Base-by-base conservation (phyloP, 305 asterid species). In the Stenogyne calaminthoides region DNA sequence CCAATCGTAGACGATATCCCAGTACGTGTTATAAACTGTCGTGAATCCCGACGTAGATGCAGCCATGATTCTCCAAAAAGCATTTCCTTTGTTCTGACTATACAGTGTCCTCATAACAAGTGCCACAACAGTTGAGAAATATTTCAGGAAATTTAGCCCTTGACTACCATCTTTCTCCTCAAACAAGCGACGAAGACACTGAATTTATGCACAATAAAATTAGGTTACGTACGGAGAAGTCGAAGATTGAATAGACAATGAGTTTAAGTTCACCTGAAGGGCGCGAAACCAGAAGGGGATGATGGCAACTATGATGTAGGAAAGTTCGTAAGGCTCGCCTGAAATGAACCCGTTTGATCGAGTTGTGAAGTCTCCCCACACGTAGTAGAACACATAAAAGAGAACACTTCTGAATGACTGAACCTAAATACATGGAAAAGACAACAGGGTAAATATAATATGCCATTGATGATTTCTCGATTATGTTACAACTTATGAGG, bases 1-100 rank as follows among this genome's bases (percentile, higher is more conserved):
- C 98, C 97, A 91, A 76, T 92, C 98, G 0, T 79, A 67, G 18
- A 92, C 90, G 6, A 92, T 75, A 73, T 92, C 98, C 98, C 98
- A 92, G 22, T 89, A 92, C 18, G 95, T 86, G 84, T 40, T 91
- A 44, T 52, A 80, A 18, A 89, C 2, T 0, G 98, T 92, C 0
- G 97, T 89, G 29, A 86, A 14, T 60, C 91, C 95, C 2, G 97
- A 91, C 9, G 85, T 87, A 8, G 89, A 80, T 9, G 82, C 69
- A 36, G 96, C 93, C 83, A 91, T 44, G 65, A 87, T 46, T 74
- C 0, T 81, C 96, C 84, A 87, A 25, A 82, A 79, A 2, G 51
- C 81, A 82, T 70, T 7, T 42, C 77, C 8, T 18, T 60, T 80
- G 20, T 27, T 6, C 39, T 57, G 80, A 40, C 52, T 61, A 59